Base-by-base conservation (phyloP, 108 stramenopile species). In the Fragilaria radians region DNA sequence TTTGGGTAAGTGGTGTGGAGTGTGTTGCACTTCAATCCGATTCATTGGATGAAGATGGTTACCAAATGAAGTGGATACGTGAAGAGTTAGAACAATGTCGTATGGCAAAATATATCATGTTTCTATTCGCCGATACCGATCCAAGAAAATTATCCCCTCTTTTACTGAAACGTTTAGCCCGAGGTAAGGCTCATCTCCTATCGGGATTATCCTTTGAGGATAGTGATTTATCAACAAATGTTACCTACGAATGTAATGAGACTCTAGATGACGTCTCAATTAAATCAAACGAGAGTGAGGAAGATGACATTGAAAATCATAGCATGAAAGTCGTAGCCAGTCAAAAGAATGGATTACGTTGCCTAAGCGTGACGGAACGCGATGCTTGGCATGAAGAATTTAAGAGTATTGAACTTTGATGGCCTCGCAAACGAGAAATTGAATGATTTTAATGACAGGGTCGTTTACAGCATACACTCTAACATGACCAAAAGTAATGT, bases 1-100 rank as follows among this genome's bases (percentile, higher is more conserved):
- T 89, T 65, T 89, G 85, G 82, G 46, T 76, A 23, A 60, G 73
- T 58, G 88, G 89, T n/a, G 79, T 80, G 14, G 89, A 88, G 62
- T 57, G 85, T 52, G 17, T 65, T 82, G 28, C 82, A 51, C 52
- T 72, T 52, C 63, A 59, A 14, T 65, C 69, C 3, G 48, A 62
- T 7, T 2, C 58, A 47, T 23, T 57, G 18, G 28, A 25, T 58
- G 11, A 18, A 2, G 24, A 55, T 46, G 27, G 11, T n/a, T 48
- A 57, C 46, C 30, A 65, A 30, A 24, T 56, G 2, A 56, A 59
- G 21, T 91, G 89, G 86, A 49, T 88, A 19, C 67, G 77, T 2
- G 83, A 87, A 67, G 82, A 91, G 66, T 70, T 88, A 57, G 89
- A 91, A 57, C 86, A 85, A 55, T 76, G 76, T 48, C 84, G 85